phyloP scores from a whole-genome alignment of 2,329 filamentous ascomycete genomes.

The Talaromyces sp. region DNA sequence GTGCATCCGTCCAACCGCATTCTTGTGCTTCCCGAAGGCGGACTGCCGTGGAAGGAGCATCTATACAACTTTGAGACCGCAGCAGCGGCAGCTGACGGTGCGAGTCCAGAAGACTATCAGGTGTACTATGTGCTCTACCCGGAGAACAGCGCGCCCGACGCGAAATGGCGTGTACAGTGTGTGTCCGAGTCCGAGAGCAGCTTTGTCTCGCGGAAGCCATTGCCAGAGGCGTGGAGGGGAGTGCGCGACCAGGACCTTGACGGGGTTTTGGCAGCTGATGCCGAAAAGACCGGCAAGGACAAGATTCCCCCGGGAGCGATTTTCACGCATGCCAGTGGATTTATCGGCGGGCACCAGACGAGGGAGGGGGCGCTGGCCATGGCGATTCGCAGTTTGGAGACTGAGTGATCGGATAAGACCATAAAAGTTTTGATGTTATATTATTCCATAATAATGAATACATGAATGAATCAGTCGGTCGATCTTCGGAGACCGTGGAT shows the following conservation, averaged over 20 bases:
- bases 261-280: slow-evolving; percentile 41
- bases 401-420: not conserved
- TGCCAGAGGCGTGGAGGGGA: slow-evolving; percentile 89
- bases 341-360: slow-evolving; percentile 92
- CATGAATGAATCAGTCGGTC: not conserved
- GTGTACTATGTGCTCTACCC: slow-evolving; percentile 89
- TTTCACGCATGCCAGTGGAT: slow-evolving; percentile 90
- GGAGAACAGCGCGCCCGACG: slow-evolving; percentile 66
- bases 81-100: slow-evolving; percentile 22
- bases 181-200: slow-evolving; percentile 81
- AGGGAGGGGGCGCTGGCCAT: slow-evolving; percentile 83
- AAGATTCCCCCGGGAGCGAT: slow-evolving; percentile 57
- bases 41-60: slow-evolving; percentile 90
- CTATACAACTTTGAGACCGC: slow-evolving; percentile 79
- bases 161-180: slow-evolving; percentile 90
- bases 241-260: slow-evolving; percentile 82
- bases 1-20: slow-evolving; percentile 70
- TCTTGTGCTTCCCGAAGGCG: slow-evolving; percentile 72
- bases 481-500: not conserved
- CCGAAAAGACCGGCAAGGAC: slow-evolving; percentile 31
- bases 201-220: slow-evolving; percentile 84
- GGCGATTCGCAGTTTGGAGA: slow-evolving; percentile 50
- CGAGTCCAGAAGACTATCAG: slow-evolving; percentile 17
- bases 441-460: not conserved
- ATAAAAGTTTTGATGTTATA: not conserved